Percentiles rank a stretch among this genome's conserved stretches.
phyloP scores from a whole-genome alignment of 148 eudicot species.

The Amaranthus cruentus region DNA sequence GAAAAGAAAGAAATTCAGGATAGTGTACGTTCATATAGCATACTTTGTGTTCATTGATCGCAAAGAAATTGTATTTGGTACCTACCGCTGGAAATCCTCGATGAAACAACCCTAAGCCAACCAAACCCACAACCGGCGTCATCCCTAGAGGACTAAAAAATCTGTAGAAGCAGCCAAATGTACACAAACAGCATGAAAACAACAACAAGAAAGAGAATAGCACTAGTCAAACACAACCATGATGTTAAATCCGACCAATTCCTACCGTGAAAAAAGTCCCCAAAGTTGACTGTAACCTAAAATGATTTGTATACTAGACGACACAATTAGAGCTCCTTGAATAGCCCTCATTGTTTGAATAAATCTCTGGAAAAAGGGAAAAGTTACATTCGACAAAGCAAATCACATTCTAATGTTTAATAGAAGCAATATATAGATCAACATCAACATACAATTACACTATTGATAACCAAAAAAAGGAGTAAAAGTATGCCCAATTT shows the following conservation, averaged over 20 bases:
- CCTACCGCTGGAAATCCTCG: conserved; percentile 91
- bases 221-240: background rate
- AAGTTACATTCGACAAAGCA: too few species aligned
- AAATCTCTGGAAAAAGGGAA: conserved; percentile 56
- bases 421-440: too few species aligned
- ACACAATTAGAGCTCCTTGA: conserved; percentile 92
- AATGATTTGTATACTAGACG: conserved; percentile 85
- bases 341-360: conserved; percentile 96
- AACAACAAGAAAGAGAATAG: background rate
- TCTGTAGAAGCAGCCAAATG: conserved; percentile 36
- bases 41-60: background rate
- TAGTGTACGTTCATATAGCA: too few species aligned
- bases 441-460: too few species aligned
- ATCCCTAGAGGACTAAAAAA: conserved; percentile 99
- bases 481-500: too few species aligned
- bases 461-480: too few species aligned
- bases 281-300: conserved; percentile 97
- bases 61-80: background rate
- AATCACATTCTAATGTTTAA: too few species aligned
- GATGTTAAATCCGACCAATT: background rate
- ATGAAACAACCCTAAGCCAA: conserved; percentile 91
- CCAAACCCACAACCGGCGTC: conserved; percentile 98
- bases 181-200: conserved; percentile 3
- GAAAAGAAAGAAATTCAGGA: background rate
- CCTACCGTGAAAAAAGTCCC: conserved; percentile 97